Base-by-base conservation (phyloP, 1,284 basidiomycete genomes). In the Tilletia setariae region DNA sequence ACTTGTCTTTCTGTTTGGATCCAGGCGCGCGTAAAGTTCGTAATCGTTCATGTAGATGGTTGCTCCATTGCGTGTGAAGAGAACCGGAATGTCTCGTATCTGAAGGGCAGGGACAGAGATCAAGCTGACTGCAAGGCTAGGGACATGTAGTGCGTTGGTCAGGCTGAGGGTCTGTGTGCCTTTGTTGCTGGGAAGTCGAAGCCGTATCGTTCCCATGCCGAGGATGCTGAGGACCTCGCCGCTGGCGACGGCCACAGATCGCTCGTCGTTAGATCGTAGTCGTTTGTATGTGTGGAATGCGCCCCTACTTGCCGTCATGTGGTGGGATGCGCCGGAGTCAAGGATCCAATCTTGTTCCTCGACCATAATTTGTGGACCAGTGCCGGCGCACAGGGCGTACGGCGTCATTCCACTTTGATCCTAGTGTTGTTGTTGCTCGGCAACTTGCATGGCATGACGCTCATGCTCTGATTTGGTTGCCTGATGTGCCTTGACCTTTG, bases 261-360 rank as follows among this genome's bases (percentile, higher is more conserved):
- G 19, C 47, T 16, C 6, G 47, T 49, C 47, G 47, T 23, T n/a
- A 7, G 4, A 4, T 23, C 4, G 19, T 23, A 49, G 19, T 23
- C 25, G 19, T 4, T 19, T 4, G 19, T 49, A 49, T 4, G 6
- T n/a, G 19, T 23, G 47, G 47, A 49, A 49, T 49, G 47, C 4
- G 19, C 19, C 47, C 47, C 47, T 16, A 23, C 25, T 23, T 16
- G 47, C 19, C 19, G 19, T n/a, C 47, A 49, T 49, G 47, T 49
- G 47, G 47, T 49, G 47, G 19, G 47, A 49, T 16, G 47, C 47
- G 47, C 47, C 47, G 25, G 47, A 49, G 47, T 49, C 47, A 23
- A 49, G 47, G 19, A 49, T 49, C 47, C 47, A 49, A 16, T 23
- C 4, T 23, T n/a, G 19, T 23, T 16, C 19, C 19, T 49, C 25